These are phyloP conservation scores for Ganoderma lingzhi DNA, from an alignment of 1,284 basidiomycete genomes.

Conservation along the genomic window DNA sequence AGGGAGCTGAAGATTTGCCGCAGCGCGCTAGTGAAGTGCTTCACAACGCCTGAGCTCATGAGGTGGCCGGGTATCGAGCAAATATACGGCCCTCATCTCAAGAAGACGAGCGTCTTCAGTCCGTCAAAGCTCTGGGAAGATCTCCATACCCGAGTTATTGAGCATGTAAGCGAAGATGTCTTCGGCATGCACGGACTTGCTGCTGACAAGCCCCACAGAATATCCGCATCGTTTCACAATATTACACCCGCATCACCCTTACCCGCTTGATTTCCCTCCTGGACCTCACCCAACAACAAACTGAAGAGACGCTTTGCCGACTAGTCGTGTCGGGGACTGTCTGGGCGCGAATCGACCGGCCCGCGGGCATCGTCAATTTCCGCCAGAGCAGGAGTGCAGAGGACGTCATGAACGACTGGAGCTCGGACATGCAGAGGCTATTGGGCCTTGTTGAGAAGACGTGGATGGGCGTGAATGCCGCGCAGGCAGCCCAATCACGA, in stretches of 20 bases:
- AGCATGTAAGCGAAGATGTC: conserved; percentile 77
- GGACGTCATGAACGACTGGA: conserved; percentile 97
- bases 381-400: conserved; percentile 80
- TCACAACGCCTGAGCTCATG: conserved; percentile 96
- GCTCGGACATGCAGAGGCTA: conserved; percentile 92
- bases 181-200: conserved; percentile 2
- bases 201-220: conserved; percentile 64
- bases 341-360: conserved; percentile 95
- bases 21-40: conserved; percentile 96
- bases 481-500: conserved; percentile 80
- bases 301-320: conserved; percentile 89
- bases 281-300: conserved; percentile 83
- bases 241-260: conserved; percentile 95
- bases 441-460: conserved; percentile 84
- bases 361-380: conserved; percentile 90
- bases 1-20: conserved; percentile 17
- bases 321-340: conserved; percentile 93
- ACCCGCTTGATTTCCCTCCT: conserved; percentile 86
- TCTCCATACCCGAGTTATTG: conserved; percentile 94
- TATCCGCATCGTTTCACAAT: conserved; percentile 92
- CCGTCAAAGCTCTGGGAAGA: conserved; percentile 91
- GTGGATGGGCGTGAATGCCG: conserved; percentile 91
- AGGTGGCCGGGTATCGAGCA: conserved; percentile 97
- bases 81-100: conserved; percentile 88
- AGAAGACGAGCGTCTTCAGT: conserved; percentile 85